These are phyloP conservation scores for Orbilia oligospora DNA, from an alignment of 2,329 filamentous ascomycete genomes.

Conservation along the genomic window DNA sequence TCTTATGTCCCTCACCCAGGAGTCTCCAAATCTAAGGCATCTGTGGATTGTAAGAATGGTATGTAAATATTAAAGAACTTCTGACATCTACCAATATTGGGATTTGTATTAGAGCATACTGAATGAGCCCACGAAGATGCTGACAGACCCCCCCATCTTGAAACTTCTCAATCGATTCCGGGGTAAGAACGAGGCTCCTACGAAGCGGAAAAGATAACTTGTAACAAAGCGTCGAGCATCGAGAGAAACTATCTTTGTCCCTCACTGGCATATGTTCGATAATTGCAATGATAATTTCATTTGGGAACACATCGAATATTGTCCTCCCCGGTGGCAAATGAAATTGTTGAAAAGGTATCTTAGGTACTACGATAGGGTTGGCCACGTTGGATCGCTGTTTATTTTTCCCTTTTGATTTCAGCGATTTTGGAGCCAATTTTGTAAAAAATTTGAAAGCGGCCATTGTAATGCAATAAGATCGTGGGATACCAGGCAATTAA, in stretches of 20 bases:
- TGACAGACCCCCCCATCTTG: constrained; percentile 7
- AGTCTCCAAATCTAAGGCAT: constrained; percentile 8
- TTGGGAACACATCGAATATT: constrained; percentile 18
- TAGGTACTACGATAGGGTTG: background rate
- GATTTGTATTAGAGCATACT: background rate
- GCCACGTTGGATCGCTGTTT: background rate
- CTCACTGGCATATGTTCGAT: constrained; percentile 23
- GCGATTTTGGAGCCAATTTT: background rate
- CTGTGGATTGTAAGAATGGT: background rate
- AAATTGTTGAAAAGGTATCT: background rate
- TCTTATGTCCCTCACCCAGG: constrained; percentile 11
- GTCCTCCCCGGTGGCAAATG: constrained; percentile 4
- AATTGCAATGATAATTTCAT: constrained; percentile 22
- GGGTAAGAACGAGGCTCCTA: constrained; percentile 9
- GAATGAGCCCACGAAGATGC: constrained; percentile 21
- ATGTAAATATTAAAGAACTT: background rate
- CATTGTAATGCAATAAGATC: background rate
- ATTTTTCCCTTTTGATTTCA: background rate
- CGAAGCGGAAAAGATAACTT: constrained; percentile 16
- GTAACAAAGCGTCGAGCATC: constrained; percentile 18
- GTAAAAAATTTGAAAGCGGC: constrained; percentile 15
- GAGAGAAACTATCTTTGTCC: constrained; percentile 7
- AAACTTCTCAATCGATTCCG: constrained; percentile 11
- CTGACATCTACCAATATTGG: no score
- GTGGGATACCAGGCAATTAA: background rate